Evolutionary conservation across 2,329 filamentous ascomycete genomes (phyloP).

Genomic region (Fusarium sp.): DNA sequence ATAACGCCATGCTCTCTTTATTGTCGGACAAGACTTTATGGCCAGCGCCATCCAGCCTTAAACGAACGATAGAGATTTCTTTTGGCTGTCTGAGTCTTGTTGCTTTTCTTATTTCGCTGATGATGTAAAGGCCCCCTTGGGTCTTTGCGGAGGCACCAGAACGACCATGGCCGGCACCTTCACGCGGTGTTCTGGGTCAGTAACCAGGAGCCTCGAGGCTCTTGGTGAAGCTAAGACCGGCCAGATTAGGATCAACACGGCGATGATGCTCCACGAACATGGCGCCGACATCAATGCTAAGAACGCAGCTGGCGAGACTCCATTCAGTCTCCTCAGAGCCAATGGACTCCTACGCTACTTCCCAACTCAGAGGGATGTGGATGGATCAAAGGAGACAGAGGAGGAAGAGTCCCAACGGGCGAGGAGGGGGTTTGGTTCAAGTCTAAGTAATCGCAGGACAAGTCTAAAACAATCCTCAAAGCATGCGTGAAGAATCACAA

Average conservation of each 20-base stretch:
- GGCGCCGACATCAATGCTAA: not conserved
- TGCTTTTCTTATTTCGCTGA: not conserved
- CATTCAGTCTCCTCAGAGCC: not conserved
- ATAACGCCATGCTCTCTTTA: not conserved
- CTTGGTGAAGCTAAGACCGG: not conserved
- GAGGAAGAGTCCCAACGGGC: not conserved
- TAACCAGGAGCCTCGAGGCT: not conserved
- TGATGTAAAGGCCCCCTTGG: not conserved
- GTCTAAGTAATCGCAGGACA: not conserved
- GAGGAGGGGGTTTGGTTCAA: not conserved
- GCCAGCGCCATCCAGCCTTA: not conserved
- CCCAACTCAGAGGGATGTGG: not conserved
- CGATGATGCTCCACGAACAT: not conserved
- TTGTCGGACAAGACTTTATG: not conserved
- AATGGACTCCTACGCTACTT: not conserved
- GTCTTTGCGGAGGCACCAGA: not conserved
- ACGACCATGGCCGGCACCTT: not conserved
- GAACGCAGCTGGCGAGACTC: not conserved
- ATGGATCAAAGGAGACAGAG: not conserved
- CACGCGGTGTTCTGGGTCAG: constrained; percentile 1
- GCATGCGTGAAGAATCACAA: not conserved
- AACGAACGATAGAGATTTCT: not conserved
- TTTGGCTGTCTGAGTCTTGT: not conserved
- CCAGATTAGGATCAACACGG: not conserved
- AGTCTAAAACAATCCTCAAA: not conserved